Percentiles rank a stretch among this genome's conserved stretches.
Evolutionary conservation across 116 monocot genomes (phyloP).

Genomic region (Thalassia testudinum): DNA sequence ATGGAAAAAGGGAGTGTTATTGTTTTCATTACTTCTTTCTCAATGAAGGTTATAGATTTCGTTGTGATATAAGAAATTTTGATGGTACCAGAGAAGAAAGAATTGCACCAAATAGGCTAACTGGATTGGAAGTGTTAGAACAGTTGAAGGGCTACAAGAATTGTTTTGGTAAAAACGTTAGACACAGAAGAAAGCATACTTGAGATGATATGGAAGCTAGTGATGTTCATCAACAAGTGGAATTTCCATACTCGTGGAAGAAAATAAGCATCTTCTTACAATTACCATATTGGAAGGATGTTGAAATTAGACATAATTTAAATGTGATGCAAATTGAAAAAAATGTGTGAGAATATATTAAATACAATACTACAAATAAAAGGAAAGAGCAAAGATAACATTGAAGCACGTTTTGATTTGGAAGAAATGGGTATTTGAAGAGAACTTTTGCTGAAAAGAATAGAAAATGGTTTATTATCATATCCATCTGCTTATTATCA

Average conservation of each 20-base stretch:
- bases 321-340: conserved; percentile 7
- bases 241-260: background rate
- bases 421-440: background rate
- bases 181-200: background rate
- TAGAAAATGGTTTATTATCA: background rate
- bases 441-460: background rate
- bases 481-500: background rate
- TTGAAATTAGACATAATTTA: background rate
- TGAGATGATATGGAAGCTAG: background rate
- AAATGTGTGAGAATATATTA: conserved; percentile 6
- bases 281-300: background rate
- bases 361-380: conserved; percentile 1
- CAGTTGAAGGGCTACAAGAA: background rate
- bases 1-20: background rate
- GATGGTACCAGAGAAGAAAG: background rate
- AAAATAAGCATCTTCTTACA: conserved; percentile 4
- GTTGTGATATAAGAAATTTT: background rate
- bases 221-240: background rate
- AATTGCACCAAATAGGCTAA: background rate
- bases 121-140: background rate
- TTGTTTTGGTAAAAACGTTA: background rate
- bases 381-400: background rate
- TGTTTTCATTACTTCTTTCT: background rate
- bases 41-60: background rate
- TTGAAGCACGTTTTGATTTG: conserved; percentile 2